Base-by-base conservation (phyloP, 2,329 filamentous ascomycete genomes). In the Microascus cirrosus region DNA sequence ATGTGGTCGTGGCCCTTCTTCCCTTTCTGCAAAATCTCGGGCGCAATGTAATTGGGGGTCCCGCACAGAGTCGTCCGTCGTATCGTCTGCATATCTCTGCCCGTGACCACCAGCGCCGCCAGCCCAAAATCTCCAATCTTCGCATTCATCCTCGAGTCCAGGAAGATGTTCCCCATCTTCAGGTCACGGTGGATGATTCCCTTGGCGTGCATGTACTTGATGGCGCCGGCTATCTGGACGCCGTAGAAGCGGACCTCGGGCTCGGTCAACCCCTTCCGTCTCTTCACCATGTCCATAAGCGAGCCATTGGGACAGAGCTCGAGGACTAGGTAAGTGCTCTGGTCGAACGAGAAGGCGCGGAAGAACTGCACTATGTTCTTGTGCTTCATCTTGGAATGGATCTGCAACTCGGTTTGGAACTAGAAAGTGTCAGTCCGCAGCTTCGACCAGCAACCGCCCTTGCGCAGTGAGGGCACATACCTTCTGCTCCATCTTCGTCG, bases 51-150 rank as follows among this genome's bases (percentile, higher is more conserved):
- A 71, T 99, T 99, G 1, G 94, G 94, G 4, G 94, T 99, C 59
- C 94, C 94, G 65, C 94, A 99, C 60, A 99, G 83, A 7, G 94
- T 99, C 28, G 90, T 96, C 66, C 95, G 83, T 62, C 94, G 84
- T 65, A 84, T 84, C 60, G 83, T 90, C 70, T 85, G 86, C 81
- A 90, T 89, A 67, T 99, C 94, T 69, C 87, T 91, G 67, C 93
- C 90, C 11, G 92, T 95, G 52, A 97, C 85, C 59, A 97, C 78
- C 65, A 99, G 78, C 32, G 95, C 94, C 34, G 94, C 94, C 58
- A 99, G 79, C 2, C 94, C 94, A 73, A 99, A 99, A 70, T 99
- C 94, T 52, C 94, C 94, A 65, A 99, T 90, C 70, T 99, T 99
- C 65, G 96, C 87, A 67, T 99, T 95, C 93, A 99, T 96, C 63